Evolutionary conservation across 1,284 basidiomycete genomes (phyloP), one percentile per base, ranked within the genome.

Genomic region (Hemileia vastatrix): DNA sequence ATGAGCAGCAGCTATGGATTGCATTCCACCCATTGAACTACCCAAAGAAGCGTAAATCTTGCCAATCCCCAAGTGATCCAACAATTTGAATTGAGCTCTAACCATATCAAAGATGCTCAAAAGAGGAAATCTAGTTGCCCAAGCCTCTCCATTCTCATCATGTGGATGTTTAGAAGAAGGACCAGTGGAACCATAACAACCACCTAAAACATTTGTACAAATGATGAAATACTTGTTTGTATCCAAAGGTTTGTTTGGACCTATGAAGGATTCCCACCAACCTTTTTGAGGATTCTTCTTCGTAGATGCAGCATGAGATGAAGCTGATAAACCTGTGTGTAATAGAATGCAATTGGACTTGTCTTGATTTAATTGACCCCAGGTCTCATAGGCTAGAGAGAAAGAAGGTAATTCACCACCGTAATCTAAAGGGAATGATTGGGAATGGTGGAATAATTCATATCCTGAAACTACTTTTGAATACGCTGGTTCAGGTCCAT

Each of bases 251-350:
- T 72, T 74, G 72, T 87, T 89, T 1, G 93, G 92, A 0, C 95
- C 94, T 65, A 99, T 91, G 77, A 97, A 99, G 70, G 88, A 87
- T 77, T 98, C 88, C 94, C 94, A 98, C 95, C 94, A 99, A 4
- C 95, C 94, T 21, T 85, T 82, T 0, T 88, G 79, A 0, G 89
- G 84, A 68, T 95, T 96, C 9, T 81, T 77, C 1, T 81, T 75
- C 0, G 88, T 88, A 9, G 87, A 87, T 0, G 92, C 92, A 0
- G 95, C 94, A 78, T 99, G 94, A 0, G 91, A 95, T 1, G 89
- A 93, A 0, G 94, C 94, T 1, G 88, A 92, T 1, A 99, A 81
- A 23, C 94, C 94, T 0, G 94, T 99, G 73, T 97, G 94, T 2
- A 99, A 81, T n/a, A 99, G 83, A 57, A 99, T 93, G 55, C 83